phyloP scores from a whole-genome alignment of 805 yeast species.

The Yarrowia osloensis region DNA sequence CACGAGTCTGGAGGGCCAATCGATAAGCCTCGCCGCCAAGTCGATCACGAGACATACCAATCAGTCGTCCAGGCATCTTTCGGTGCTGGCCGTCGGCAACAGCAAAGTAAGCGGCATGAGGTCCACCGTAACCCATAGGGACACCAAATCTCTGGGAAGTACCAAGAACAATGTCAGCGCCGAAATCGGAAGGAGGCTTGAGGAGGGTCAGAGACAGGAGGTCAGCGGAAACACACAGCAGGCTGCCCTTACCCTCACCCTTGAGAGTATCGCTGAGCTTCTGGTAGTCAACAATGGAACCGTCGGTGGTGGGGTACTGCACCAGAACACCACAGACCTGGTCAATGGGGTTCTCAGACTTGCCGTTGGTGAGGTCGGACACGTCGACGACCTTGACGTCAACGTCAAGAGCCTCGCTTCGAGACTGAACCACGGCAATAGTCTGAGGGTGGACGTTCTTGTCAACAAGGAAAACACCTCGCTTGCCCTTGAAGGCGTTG shows the following conservation, averaged over 20 bases:
- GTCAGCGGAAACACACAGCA: slow-evolving; percentile 87
- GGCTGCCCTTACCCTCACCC: slow-evolving; percentile 56
- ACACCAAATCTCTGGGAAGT: slow-evolving; percentile 96
- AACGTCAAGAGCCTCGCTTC: slow-evolving; percentile 75
- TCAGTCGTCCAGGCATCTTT: slow-evolving; percentile 94
- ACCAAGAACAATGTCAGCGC: slow-evolving; percentile 93
- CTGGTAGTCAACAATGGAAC: slow-evolving; percentile 57
- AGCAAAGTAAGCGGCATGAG: slow-evolving; percentile 97
- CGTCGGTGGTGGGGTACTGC: slow-evolving; percentile 90
- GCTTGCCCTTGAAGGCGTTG: slow-evolving; percentile 67
- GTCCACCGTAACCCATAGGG: slow-evolving; percentile 98
- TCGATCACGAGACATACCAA: slow-evolving; percentile 90
- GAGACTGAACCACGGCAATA: slow-evolving; percentile 69
- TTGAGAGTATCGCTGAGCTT: slow-evolving; percentile 68
- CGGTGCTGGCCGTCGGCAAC: slow-evolving; percentile 78
- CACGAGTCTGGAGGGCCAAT: slow-evolving; percentile 95
- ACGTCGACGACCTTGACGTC: slow-evolving; percentile 62
- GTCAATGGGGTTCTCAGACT: slow-evolving; percentile 43
- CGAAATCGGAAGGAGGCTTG: slow-evolving; percentile 79
- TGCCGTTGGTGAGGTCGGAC: slow-evolving; percentile 47
- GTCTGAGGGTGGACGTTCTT: slow-evolving; percentile 82
- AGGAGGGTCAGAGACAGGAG: slow-evolving; percentile 82
- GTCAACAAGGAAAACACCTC: slow-evolving; percentile 69
- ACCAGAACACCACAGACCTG: slow-evolving; percentile 77
- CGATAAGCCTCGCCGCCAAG: slow-evolving; percentile 86